Percentiles rank a stretch among this genome's conserved stretches.
These are phyloP conservation scores for Terfezia boudieri DNA, from an alignment of 495 filamentous ascomycete species.

Conservation along the genomic window DNA sequence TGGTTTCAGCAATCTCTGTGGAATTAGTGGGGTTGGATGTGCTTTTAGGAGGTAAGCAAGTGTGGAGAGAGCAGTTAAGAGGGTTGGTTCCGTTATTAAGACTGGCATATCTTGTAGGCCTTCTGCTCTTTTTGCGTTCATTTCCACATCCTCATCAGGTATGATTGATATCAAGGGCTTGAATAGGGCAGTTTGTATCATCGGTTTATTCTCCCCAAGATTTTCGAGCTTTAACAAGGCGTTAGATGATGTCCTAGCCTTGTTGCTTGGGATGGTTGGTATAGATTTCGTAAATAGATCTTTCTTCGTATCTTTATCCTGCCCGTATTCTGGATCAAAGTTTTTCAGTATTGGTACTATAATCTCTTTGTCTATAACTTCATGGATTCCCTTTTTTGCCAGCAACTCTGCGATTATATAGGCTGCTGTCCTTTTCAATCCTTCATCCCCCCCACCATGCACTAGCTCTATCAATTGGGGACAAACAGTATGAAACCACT, in stretches of 20 bases:
- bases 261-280: no score
- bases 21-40: conserved; percentile 35
- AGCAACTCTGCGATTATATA: conserved; percentile 38
- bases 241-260: no score
- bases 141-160: neutral
- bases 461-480: conserved; percentile 33
- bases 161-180: conserved; percentile 2
- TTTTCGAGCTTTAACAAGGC: no score
- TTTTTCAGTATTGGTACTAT: conserved; percentile 28
- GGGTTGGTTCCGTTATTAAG: no score
- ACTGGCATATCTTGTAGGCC: neutral
- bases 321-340: conserved; percentile 22
- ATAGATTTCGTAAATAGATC: neutral
- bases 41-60: conserved; percentile 28
- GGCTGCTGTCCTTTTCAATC: conserved; percentile 31
- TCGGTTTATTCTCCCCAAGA: neutral
- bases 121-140: conserved; percentile 9
- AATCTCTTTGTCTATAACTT: conserved; percentile 32
- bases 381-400: conserved; percentile 31
- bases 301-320: neutral
- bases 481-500: conserved; percentile 30
- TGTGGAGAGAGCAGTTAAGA: conserved; percentile 24
- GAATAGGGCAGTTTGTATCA: neutral
- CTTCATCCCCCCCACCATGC: conserved; percentile 25
- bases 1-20: conserved; percentile 32